Evolutionary conservation across 805 yeast species (phyloP).

Genomic region (Huiozyma naganishii): DNA sequence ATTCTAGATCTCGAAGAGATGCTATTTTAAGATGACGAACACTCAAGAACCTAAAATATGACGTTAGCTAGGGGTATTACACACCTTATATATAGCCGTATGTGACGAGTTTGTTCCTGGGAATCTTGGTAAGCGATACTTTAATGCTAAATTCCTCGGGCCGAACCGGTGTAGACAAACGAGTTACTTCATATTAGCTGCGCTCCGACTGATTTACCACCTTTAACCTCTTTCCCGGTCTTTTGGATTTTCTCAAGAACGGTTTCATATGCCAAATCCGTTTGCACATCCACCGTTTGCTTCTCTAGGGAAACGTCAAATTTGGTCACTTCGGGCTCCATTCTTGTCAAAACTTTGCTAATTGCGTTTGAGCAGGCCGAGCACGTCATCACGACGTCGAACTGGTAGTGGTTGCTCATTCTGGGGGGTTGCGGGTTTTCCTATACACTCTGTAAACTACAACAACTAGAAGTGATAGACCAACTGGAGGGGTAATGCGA

Average conservation of each 20-base stretch:
- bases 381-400: constrained; percentile 77
- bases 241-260: constrained; percentile 74
- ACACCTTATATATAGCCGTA: too few relatives aligned
- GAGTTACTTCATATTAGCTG: too few relatives aligned
- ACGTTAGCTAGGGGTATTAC: too few relatives aligned
- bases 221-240: constrained; percentile 77
- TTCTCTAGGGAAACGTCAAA: constrained; percentile 66
- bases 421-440: background rate
- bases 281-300: constrained; percentile 72
- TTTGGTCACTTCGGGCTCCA: constrained; percentile 59
- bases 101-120: too few relatives aligned
- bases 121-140: too few relatives aligned
- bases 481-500: background rate
- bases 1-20: too few relatives aligned
- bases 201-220: constrained; percentile 35
- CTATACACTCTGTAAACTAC: background rate
- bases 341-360: constrained; percentile 55
- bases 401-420: constrained; percentile 52
- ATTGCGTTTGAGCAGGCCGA: constrained; percentile 85
- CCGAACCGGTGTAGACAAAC: too few relatives aligned
- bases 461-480: background rate
- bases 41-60: too few relatives aligned
- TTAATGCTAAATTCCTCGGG: too few relatives aligned
- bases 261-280: constrained; percentile 58
- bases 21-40: too few relatives aligned